Conservation (phyloP, 768 basidiomycete species). For the Hygrophoropsis aurantiaca region DNA sequence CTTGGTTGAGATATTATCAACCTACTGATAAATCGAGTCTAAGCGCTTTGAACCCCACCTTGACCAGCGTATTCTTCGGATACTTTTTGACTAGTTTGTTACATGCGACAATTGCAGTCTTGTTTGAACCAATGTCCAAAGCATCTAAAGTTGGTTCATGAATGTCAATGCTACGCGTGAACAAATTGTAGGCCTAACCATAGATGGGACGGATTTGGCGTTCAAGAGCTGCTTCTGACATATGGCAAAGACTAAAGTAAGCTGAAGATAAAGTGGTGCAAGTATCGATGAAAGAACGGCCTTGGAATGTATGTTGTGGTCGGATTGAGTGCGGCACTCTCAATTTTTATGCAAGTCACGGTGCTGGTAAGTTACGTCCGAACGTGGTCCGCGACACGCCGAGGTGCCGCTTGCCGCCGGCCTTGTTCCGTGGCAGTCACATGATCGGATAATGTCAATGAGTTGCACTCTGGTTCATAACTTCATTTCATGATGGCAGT, state of each 20-base stretch:
- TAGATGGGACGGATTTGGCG: conserved; percentile 87
- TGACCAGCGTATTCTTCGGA: conserved; percentile 68
- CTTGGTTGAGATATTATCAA: conserved; percentile 38
- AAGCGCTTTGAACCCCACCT: conserved; percentile 40
- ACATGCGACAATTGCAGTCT: conserved; percentile 80
- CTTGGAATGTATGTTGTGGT: conserved; percentile 4
- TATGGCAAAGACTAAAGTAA: conserved; percentile 19
- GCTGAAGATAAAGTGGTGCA: conserved; percentile 1
- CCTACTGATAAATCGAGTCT: neutral
- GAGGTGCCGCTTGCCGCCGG: conserved; percentile 18
- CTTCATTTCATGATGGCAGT: conserved; percentile 39
- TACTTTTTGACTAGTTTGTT: conserved; percentile 89
- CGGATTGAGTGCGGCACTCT: conserved; percentile 4
- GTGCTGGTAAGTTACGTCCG: conserved; percentile 8
- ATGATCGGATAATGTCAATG: neutral
- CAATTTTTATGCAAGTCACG: conserved; percentile 26
- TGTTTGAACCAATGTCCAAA: conserved; percentile 82
- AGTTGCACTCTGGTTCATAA: conserved; percentile 2
- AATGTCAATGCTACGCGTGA: conserved; percentile 1
- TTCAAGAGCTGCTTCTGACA: conserved; percentile 63
- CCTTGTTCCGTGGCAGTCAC: no score
- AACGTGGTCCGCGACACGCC: conserved; percentile 22
- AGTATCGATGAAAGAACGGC: conserved; percentile 5
- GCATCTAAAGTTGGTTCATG: conserved; percentile 53
- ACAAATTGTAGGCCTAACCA: conserved; percentile 44